Evolutionary conservation across 345 rosid genomes (phyloP).

Genomic region (Salix caprea): DNA sequence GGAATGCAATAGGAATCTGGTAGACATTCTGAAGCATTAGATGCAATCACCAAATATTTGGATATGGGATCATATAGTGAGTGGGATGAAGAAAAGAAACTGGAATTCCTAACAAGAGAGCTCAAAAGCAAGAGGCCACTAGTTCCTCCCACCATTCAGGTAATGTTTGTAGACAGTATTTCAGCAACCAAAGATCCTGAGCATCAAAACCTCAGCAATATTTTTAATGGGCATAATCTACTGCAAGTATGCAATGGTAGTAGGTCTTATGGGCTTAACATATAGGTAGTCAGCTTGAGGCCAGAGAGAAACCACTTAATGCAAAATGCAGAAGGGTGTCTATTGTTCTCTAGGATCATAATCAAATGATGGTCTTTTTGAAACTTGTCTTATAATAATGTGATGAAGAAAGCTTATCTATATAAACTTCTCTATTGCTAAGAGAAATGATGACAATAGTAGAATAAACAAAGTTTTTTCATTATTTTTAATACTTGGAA

Average conservation of each 20-base stretch:
- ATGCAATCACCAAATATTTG: constrained; percentile 78
- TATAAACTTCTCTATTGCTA: background rate
- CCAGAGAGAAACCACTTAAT: background rate
- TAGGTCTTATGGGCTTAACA: background rate
- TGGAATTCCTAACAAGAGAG: constrained; percentile 76
- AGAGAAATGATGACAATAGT: background rate
- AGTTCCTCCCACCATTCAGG: constrained; percentile 79
- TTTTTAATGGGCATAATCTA: background rate
- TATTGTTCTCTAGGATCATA: background rate
- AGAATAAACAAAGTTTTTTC: background rate
- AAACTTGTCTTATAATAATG: background rate
- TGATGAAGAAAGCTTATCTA: background rate
- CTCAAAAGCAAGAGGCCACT: constrained; percentile 92
- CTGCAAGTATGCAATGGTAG: background rate
- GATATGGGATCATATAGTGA: constrained; percentile 93
- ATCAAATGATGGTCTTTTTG: background rate
- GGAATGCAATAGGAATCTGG: constrained; percentile 63
- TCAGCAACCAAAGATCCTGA: background rate
- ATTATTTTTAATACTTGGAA: background rate
- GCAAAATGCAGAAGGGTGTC: background rate
- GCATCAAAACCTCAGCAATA: constrained; percentile 1
- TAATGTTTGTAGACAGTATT: constrained; percentile 24
- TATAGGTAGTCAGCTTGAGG: background rate
- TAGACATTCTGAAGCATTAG: constrained; percentile 80
- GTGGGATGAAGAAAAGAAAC: constrained; percentile 93